phyloP scores from a whole-genome alignment of 371 early-diverging fungal species.

The Zopfochytrium polystomum region DNA sequence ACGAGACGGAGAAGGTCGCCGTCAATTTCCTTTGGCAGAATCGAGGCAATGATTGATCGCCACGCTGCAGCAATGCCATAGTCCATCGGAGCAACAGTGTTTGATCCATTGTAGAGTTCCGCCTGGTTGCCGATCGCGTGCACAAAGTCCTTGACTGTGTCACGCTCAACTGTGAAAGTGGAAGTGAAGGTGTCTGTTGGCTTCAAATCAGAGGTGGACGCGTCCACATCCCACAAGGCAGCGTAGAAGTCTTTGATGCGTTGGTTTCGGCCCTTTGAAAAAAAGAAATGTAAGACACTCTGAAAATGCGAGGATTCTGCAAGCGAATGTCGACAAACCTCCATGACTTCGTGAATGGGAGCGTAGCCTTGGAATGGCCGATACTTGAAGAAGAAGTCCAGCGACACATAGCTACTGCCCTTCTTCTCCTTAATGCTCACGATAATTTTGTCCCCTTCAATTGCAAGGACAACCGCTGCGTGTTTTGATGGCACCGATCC shows the following conservation, averaged over 20 bases:
- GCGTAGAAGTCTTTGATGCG: conserved; percentile 91
- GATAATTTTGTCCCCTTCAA: conserved; percentile 59
- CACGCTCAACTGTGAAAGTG: conserved; percentile 50
- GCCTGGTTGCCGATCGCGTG: conserved; percentile 89
- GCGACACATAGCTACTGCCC: conserved; percentile 62
- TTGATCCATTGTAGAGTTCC: conserved; percentile 66
- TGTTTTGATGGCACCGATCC: conserved; percentile 51
- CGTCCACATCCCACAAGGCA: conserved; percentile 77
- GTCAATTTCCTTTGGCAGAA: conserved; percentile 91
- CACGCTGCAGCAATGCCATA: conserved; percentile 93
- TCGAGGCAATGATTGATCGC: conserved; percentile 89
- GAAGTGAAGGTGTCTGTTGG: conserved; percentile 66
- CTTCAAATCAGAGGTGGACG: conserved; percentile 53
- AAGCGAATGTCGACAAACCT: conserved; percentile 37
- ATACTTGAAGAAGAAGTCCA: conserved; percentile 77
- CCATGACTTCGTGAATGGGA: conserved; percentile 90
- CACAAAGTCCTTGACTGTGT: conserved; percentile 76
- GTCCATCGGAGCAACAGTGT: conserved; percentile 77
- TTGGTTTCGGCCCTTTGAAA: conserved; percentile 70
- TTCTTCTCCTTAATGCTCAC: conserved; percentile 73
- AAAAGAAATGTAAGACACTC: neutral
- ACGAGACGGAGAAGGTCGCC: conserved; percentile 90
- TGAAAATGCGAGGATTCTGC: neutral
- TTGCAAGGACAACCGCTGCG: conserved; percentile 62
- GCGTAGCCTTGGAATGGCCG: conserved; percentile 76